Percentiles rank a stretch among this genome's conserved stretches.
Conservation (phyloP, 352 stramenopile species). For the Phytophthora macrochlamydospora region DNA sequence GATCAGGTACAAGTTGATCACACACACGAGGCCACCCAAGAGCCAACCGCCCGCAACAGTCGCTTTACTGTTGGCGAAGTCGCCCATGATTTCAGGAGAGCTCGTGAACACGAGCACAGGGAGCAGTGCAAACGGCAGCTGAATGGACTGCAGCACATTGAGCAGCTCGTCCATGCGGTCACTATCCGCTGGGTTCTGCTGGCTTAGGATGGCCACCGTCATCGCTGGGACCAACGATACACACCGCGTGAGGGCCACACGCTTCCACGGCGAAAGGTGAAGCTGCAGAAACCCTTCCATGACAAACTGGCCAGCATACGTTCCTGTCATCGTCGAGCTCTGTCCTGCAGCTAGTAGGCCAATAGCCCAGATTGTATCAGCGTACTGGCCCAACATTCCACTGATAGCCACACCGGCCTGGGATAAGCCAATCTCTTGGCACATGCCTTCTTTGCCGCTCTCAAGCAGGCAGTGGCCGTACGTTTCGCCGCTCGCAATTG, state of each 20-base stretch:
- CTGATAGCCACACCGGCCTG: constrained; percentile 70
- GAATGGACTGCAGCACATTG: background rate
- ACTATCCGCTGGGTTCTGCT: background rate
- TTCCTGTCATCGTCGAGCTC: constrained; percentile 58
- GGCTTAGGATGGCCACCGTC: background rate
- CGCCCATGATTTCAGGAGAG: background rate
- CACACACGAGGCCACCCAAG: background rate
- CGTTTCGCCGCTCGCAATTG: constrained; percentile 28
- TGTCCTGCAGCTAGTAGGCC: constrained; percentile 94
- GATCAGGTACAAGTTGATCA: background rate
- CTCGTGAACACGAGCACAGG: background rate
- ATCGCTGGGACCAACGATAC: background rate
- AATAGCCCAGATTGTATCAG: constrained; percentile 90
- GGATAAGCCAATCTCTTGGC: constrained; percentile 81
- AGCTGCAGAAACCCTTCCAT: constrained; percentile 68
- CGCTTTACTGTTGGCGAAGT: background rate
- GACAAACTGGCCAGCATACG: constrained; percentile 78
- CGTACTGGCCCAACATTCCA: constrained; percentile 72
- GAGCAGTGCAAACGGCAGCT: background rate
- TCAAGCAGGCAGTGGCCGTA: constrained; percentile 51
- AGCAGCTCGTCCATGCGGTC: background rate
- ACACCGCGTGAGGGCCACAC: background rate
- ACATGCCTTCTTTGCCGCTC: constrained; percentile 50
- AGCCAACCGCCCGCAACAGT: background rate
- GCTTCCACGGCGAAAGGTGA: background rate